Percentiles rank a stretch among this genome's conserved stretches.
Conservation (phyloP, 129 eudicot species). For the Tagetes patula region DNA sequence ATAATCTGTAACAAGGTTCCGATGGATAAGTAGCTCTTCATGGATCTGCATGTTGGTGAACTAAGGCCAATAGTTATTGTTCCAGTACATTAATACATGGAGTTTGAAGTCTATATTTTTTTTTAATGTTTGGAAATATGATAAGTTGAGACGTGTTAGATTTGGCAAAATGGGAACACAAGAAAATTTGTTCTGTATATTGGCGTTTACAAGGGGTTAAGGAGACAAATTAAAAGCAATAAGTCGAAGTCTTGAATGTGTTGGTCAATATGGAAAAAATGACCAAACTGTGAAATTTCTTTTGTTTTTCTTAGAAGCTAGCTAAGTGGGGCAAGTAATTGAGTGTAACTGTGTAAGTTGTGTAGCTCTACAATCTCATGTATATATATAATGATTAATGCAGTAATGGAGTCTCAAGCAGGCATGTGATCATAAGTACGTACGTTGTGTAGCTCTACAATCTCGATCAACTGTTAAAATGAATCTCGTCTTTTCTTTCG, state of each 20-base stretch:
- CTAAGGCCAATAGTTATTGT: too few species aligned
- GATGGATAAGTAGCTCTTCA: too few species aligned
- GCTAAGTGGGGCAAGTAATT: not conserved
- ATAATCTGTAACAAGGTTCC: too few species aligned
- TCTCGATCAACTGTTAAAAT: not conserved
- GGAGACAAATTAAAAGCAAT: not conserved
- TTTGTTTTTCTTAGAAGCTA: not conserved
- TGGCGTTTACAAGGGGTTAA: slow-evolving; percentile 26
- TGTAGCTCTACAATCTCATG: not conserved
- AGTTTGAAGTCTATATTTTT: not conserved
- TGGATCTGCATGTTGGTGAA: too few species aligned
- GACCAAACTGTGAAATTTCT: not conserved
- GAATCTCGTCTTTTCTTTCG: not conserved
- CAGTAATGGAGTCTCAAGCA: not conserved
- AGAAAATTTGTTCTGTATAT: not conserved
- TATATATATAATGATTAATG: not conserved
- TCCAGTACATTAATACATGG: too few species aligned
- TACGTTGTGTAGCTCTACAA: too few species aligned
- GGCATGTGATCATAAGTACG: not conserved
- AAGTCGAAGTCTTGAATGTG: slow-evolving; percentile 23
- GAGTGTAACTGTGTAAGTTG: too few species aligned
- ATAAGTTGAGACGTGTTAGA: not conserved
- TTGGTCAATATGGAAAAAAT: not conserved
- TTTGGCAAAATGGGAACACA: slow-evolving; percentile 13
- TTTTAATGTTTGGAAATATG: not conserved